A percentile compares a stretch with the other conserved stretches of the same genome.
Conservation (phyloP, 2,329 filamentous ascomycete species). For the Cytospora piceicola region DNA sequence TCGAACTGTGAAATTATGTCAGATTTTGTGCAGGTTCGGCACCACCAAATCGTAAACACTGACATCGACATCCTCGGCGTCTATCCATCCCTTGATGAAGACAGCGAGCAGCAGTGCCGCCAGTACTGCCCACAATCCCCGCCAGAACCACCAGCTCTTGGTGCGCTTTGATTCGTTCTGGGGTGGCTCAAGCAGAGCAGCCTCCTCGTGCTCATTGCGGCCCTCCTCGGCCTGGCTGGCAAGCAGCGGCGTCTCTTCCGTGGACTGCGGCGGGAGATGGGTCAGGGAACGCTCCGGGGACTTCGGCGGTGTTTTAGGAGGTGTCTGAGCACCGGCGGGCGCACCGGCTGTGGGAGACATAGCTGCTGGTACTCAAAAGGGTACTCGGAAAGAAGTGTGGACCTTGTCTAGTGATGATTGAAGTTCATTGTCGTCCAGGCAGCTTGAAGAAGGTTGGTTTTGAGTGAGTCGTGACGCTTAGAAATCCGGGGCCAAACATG, state of each 20-base stretch:
- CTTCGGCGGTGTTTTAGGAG: constrained; percentile 14
- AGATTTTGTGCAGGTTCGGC: constrained; percentile 2
- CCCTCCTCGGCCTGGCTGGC: constrained; percentile 22
- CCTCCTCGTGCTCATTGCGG: constrained; percentile 31
- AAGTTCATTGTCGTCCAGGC: not conserved
- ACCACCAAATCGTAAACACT: constrained; percentile 18
- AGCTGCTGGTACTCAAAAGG: not conserved
- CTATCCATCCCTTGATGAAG: constrained; percentile 52
- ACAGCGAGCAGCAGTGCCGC: constrained; percentile 40
- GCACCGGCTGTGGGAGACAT: constrained; percentile 24
- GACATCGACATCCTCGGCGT: constrained; percentile 47
- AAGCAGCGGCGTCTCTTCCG: constrained; percentile 29
- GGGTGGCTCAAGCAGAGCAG: constrained; percentile 32
- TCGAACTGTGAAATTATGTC: constrained; percentile 44
- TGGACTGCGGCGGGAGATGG: constrained; percentile 6
- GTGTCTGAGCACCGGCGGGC: constrained; percentile 24
- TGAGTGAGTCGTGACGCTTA: constrained; percentile 24
- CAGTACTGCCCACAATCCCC: constrained; percentile 42
- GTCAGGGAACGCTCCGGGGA: constrained; percentile 11
- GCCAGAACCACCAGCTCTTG: constrained; percentile 42
- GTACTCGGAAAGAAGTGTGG: not conserved
- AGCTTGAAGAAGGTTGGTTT: not conserved
- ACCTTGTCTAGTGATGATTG: not conserved
- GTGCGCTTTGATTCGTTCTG: constrained; percentile 26
- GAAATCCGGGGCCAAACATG: constrained; percentile 24